These are phyloP conservation scores for Telopea speciosissima DNA, from an alignment of 177 flowering plant species.

Conservation along the genomic window DNA sequence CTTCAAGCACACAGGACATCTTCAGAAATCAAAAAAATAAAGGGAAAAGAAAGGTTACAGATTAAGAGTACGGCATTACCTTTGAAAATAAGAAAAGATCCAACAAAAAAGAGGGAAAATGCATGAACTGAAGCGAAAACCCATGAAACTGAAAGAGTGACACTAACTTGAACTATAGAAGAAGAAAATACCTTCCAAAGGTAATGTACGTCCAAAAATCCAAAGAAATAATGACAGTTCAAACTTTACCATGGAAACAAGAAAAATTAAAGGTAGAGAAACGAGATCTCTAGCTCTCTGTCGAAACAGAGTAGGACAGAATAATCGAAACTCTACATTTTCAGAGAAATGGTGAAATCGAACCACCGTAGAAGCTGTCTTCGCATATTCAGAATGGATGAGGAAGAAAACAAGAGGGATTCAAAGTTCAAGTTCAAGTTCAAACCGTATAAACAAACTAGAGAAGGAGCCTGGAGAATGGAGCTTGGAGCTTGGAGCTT, in stretches of 20 bases:
- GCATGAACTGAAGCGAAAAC: too few species aligned
- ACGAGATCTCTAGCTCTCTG: slow-evolving; percentile 3
- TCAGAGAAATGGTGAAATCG: background rate
- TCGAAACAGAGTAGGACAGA: background rate
- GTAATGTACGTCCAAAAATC: too few species aligned
- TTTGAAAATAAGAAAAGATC: too few species aligned
- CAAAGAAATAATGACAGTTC: too few species aligned
- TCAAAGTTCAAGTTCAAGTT: slow-evolving; percentile 5
- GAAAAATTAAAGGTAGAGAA: background rate
- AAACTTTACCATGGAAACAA: too few species aligned
- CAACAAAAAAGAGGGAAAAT: too few species aligned
- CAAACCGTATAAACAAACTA: background rate
- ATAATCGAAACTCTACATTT: slow-evolving; percentile 1
- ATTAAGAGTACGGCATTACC: too few species aligned
- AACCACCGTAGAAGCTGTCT: background rate
- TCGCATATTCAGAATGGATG: background rate
- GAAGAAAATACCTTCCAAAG: too few species aligned
- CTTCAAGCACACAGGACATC: background rate
- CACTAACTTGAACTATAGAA: too few species aligned
- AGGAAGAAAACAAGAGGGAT: slow-evolving; percentile 3
- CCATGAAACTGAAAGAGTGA: too few species aligned
- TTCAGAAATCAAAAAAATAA: background rate
- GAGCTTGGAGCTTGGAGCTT: too few species aligned
- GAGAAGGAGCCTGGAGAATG: background rate
- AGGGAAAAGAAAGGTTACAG: too few species aligned